Percentiles rank a stretch among this genome's conserved stretches.
Conservation (phyloP, 257 asterid species). For the Asclepias syriaca region DNA sequence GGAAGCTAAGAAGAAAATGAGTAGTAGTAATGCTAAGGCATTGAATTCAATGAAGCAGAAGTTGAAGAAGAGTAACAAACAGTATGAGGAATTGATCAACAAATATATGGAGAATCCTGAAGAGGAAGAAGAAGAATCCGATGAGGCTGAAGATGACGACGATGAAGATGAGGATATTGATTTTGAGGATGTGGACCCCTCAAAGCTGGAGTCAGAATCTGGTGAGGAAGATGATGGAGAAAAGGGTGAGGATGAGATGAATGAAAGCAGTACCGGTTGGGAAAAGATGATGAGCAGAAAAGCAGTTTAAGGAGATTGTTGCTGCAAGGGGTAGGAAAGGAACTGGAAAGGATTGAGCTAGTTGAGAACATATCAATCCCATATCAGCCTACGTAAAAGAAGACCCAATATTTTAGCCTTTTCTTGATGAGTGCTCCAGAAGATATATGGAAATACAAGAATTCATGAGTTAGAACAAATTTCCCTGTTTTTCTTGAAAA, state of each 20-base stretch:
- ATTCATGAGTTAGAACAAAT: too few relatives aligned
- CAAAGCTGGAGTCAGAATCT: slow-evolving; percentile 22
- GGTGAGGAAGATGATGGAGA: too few relatives aligned
- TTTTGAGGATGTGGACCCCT: slow-evolving; percentile 38
- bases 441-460: too few relatives aligned
- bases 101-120: slow-evolving; percentile 83
- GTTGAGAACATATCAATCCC: background rate
- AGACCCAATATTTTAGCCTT: too few relatives aligned
- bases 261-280: slow-evolving; percentile 57
- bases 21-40: slow-evolving; percentile 91
- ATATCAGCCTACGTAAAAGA: too few relatives aligned
- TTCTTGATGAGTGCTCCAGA: too few relatives aligned
- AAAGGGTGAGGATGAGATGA: slow-evolving; percentile 28
- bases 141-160: slow-evolving; percentile 62
- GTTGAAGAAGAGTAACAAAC: slow-evolving; percentile 80
- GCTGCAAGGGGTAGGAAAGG: too few relatives aligned
- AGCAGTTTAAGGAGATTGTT: too few relatives aligned
- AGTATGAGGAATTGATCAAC: slow-evolving; percentile 68
- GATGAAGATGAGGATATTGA: slow-evolving; percentile 55
- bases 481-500: too few relatives aligned
- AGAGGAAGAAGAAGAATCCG: slow-evolving; percentile 63
- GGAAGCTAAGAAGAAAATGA: slow-evolving; percentile 98
- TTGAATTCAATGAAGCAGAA: slow-evolving; percentile 92
- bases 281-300: slow-evolving; percentile 79
- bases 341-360: too few relatives aligned